These are phyloP conservation scores for Myxozyma kluyveri DNA, from an alignment of 805 yeast genomes.

Conservation along the genomic window DNA sequence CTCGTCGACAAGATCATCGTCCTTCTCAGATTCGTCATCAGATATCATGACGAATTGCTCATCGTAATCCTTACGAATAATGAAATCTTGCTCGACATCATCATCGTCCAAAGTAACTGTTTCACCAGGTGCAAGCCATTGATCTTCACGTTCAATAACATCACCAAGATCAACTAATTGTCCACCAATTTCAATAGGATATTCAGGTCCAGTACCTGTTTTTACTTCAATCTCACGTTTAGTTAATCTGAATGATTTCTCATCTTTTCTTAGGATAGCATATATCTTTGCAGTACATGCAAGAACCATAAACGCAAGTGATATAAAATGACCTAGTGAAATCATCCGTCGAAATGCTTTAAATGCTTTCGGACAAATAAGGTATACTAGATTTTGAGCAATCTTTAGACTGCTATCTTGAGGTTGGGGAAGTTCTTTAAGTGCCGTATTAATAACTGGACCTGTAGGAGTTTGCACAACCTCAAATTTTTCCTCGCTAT, in stretches of 20 bases:
- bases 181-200: background rate
- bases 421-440: background rate
- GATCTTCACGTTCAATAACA: background rate
- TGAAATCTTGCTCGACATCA: background rate
- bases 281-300: constrained; percentile 15
- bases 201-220: background rate
- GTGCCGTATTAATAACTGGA: background rate
- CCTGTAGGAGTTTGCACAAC: background rate
- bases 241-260: constrained; percentile 3
- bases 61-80: constrained; percentile 2
- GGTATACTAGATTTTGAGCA: constrained; percentile 13
- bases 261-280: constrained; percentile 9
- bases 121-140: background rate
- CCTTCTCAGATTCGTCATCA: too few species aligned
- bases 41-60: background rate
- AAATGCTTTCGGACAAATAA: constrained; percentile 22
- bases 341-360: constrained; percentile 20
- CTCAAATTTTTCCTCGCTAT: background rate
- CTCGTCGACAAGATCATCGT: too few species aligned
- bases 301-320: constrained; percentile 16
- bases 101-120: background rate
- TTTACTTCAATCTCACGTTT: background rate
- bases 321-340: constrained; percentile 17
- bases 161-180: constrained; percentile 5
- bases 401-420: constrained; percentile 7